These are phyloP conservation scores for Chlamydomonas schloesseri DNA, from an alignment of 139 green algal genomes.

Conservation along the genomic window DNA sequence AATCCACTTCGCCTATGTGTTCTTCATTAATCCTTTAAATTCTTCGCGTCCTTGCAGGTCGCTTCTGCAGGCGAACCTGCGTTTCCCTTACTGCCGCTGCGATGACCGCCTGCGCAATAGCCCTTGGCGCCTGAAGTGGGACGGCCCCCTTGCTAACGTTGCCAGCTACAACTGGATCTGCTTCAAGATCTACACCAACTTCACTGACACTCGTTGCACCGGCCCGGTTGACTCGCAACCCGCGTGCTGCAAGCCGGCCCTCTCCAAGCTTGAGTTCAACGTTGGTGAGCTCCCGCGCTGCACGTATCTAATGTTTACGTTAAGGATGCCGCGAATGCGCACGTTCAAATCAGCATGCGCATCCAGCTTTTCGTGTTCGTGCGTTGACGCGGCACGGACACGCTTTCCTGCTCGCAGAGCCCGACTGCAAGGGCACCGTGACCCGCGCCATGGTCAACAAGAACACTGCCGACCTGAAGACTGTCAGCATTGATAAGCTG, in stretches of 20 bases:
- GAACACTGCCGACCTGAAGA: not conserved
- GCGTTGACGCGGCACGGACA: too few species aligned
- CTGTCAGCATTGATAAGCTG: not conserved
- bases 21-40: too few species aligned
- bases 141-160: not conserved
- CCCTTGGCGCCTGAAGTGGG: too few species aligned
- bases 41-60: too few species aligned
- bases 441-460: not conserved
- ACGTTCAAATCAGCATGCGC: too few species aligned
- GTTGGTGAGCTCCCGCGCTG: conserved; percentile 7
- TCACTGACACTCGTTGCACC: not conserved
- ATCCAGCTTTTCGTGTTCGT: too few species aligned
- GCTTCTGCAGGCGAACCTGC: not conserved
- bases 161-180: conserved; percentile 4
- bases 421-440: not conserved
- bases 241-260: not conserved
- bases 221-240: not conserved
- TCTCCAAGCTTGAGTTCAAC: conserved; percentile 34
- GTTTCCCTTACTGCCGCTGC: conserved; percentile 22
- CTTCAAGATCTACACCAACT: not conserved
- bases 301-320: too few species aligned
- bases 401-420: too few species aligned
- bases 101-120: not conserved
- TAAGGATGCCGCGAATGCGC: too few species aligned
- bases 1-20: too few species aligned